A percentile compares a stretch with the other conserved stretches of the same genome.
These are phyloP conservation scores for Isabelozyma gotoi DNA, from an alignment of 805 yeast genomes.

Conservation along the genomic window DNA sequence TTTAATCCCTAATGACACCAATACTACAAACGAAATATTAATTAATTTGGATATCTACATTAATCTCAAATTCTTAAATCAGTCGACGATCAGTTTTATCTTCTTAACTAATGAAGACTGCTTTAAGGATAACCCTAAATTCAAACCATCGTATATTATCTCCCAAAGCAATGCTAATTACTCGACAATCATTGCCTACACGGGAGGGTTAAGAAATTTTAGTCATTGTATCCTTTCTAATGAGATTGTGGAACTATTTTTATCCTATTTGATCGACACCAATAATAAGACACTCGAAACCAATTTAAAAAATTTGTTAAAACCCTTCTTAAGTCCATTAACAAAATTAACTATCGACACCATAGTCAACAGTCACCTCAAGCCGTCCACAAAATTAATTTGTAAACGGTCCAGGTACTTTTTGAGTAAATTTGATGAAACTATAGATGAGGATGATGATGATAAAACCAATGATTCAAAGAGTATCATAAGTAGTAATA, in stretches of 20 bases:
- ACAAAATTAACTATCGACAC: constrained; percentile 31
- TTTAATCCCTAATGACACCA: constrained; percentile 34
- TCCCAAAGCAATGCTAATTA: constrained; percentile 21
- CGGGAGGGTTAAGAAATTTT: constrained; percentile 42
- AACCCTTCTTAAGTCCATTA: constrained; percentile 18
- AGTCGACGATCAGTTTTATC: constrained; percentile 16
- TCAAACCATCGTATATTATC: constrained; percentile 28
- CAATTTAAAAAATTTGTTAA: constrained; percentile 10
- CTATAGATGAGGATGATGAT: constrained; percentile 9
- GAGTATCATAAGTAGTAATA: constrained; percentile 4
- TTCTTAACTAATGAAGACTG: constrained; percentile 18
- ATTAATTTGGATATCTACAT: constrained; percentile 35
- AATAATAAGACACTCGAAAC: background rate
- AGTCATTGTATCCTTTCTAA: constrained; percentile 40
- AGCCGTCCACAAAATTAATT: constrained; percentile 29
- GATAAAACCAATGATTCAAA: constrained; percentile 6
- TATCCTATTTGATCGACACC: constrained; percentile 19
- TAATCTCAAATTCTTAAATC: constrained; percentile 21
- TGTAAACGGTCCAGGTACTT: constrained; percentile 30
- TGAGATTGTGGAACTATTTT: constrained; percentile 18
- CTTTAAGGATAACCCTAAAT: constrained; percentile 9
- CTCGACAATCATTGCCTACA: constrained; percentile 33
- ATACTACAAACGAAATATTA: constrained; percentile 30
- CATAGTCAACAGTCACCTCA: constrained; percentile 22
- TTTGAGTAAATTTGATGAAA: constrained; percentile 20